Conservation (phyloP, 768 basidiomycete species). For the Pisolithus orientalis region DNA sequence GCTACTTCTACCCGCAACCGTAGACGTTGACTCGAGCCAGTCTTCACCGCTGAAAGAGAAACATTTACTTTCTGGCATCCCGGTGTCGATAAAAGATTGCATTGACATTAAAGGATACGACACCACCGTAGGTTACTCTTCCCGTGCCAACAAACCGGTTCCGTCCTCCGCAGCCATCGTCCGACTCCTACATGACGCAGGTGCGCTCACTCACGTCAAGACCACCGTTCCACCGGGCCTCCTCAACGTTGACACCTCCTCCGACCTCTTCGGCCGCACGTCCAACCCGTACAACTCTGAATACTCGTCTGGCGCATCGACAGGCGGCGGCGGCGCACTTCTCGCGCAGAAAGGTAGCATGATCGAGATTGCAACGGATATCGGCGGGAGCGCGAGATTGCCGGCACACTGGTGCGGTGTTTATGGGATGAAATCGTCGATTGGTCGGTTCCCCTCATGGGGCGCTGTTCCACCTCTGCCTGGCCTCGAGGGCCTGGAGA, state of each 20-base stretch:
- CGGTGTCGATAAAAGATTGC: slow-evolving; percentile 44
- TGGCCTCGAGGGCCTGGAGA: slow-evolving; percentile 34
- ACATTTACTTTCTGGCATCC: slow-evolving; percentile 38
- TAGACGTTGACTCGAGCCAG: background rate
- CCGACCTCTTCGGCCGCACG: slow-evolving; percentile 42
- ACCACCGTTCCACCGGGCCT: slow-evolving; percentile 40
- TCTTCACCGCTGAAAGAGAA: background rate
- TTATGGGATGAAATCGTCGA: slow-evolving; percentile 35
- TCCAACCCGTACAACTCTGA: slow-evolving; percentile 41
- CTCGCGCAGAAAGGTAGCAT: slow-evolving; percentile 38
- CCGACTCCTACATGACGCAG: slow-evolving; percentile 35
- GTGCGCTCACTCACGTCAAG: slow-evolving; percentile 36
- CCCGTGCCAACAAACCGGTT: slow-evolving; percentile 29
- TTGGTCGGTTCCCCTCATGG: slow-evolving; percentile 32
- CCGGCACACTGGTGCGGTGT: slow-evolving; percentile 45
- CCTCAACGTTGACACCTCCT: slow-evolving; percentile 34
- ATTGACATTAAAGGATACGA: slow-evolving; percentile 41
- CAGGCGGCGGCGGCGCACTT: slow-evolving; percentile 46
- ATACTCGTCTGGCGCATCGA: slow-evolving; percentile 40
- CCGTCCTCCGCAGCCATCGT: slow-evolving; percentile 32
- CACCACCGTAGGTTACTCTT: slow-evolving; percentile 40
- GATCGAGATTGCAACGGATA: slow-evolving; percentile 43
- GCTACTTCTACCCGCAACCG: background rate
- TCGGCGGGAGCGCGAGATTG: slow-evolving; percentile 45
- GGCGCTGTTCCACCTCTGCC: slow-evolving; percentile 28